Evolutionary conservation across 2,329 filamentous ascomycete species (phyloP).

Genomic region (Fusarium sacchari): DNA sequence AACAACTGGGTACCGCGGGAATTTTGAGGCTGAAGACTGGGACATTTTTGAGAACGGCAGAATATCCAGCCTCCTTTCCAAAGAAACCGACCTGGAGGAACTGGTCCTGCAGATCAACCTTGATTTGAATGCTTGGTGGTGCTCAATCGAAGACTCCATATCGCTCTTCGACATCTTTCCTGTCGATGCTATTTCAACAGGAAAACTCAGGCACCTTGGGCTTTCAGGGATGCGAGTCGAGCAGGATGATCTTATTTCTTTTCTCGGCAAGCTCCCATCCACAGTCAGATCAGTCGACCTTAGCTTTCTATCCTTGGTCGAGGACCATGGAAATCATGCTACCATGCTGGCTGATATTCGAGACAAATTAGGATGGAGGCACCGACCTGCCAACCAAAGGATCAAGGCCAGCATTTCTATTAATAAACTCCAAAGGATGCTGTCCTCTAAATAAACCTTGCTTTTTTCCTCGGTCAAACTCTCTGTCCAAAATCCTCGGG

Average conservation of each 20-base stretch:
- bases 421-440: too few relatives aligned
- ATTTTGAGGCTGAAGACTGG: neutral
- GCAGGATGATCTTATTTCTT: neutral
- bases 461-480: fast-evolving
- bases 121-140: neutral
- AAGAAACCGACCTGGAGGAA: neutral
- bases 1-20: neutral
- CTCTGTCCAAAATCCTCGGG: neutral
- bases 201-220: conserved; percentile 3
- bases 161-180: conserved; percentile 9
- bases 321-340: neutral
- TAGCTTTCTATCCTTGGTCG: neutral
- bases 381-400: neutral
- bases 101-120: neutral
- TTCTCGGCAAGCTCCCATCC: neutral
- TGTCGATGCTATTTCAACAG: fast-evolving
- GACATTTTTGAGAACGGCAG: neutral
- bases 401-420: neutral
- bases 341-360: neutral
- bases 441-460: too few relatives aligned
- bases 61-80: neutral
- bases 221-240: neutral
- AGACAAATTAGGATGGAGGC: conserved; percentile 3
- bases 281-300: neutral
- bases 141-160: neutral